These are phyloP conservation scores for Saccharomycopsis vini DNA, from an alignment of 805 yeast genomes.

Conservation along the genomic window DNA sequence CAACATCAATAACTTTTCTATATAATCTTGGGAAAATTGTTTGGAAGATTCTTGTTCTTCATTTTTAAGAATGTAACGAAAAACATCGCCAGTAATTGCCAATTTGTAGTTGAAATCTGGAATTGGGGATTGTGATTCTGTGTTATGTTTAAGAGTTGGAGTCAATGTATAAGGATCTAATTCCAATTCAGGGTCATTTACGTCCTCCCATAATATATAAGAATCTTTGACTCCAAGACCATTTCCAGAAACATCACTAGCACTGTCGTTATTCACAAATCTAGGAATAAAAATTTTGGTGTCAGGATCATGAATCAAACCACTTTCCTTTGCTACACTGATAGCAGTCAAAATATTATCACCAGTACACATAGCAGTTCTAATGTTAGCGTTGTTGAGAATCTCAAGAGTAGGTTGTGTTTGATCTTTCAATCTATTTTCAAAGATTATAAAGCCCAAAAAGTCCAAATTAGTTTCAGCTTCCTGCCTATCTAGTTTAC, in stretches of 20 bases:
- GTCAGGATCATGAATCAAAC: slow-evolving; percentile 38
- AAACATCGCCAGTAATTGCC: slow-evolving; percentile 91
- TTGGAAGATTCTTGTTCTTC: slow-evolving; percentile 24
- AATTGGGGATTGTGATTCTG: background rate
- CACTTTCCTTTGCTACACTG: slow-evolving; percentile 84
- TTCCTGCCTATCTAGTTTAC: slow-evolving; percentile 40
- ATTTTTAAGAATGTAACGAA: slow-evolving; percentile 59
- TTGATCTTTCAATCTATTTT: slow-evolving; percentile 72
- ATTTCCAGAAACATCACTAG: slow-evolving; percentile 12
- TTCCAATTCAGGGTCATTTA: slow-evolving; percentile 43
- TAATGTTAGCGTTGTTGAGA: slow-evolving; percentile 57
- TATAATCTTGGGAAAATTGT: slow-evolving; percentile 29
- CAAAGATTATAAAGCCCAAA: slow-evolving; percentile 85
- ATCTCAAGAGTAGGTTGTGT: slow-evolving; percentile 53
- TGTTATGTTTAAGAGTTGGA: slow-evolving; percentile 30
- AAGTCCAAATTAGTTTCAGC: slow-evolving; percentile 66
- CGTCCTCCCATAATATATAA: slow-evolving; percentile 59
- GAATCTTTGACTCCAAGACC: slow-evolving; percentile 29
- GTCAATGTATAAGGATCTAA: slow-evolving; percentile 59
- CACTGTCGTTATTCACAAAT: slow-evolving; percentile 16
- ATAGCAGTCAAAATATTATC: slow-evolving; percentile 92
- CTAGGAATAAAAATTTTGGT: slow-evolving; percentile 52
- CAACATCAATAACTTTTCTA: slow-evolving; percentile 54
- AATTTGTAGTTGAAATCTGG: slow-evolving; percentile 42
- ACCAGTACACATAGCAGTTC: slow-evolving; percentile 96